A percentile compares a stretch with the other conserved stretches of the same genome.
These are phyloP conservation scores for Saccharomycopsis malanga DNA, from an alignment of 805 yeast genomes.

Conservation along the genomic window DNA sequence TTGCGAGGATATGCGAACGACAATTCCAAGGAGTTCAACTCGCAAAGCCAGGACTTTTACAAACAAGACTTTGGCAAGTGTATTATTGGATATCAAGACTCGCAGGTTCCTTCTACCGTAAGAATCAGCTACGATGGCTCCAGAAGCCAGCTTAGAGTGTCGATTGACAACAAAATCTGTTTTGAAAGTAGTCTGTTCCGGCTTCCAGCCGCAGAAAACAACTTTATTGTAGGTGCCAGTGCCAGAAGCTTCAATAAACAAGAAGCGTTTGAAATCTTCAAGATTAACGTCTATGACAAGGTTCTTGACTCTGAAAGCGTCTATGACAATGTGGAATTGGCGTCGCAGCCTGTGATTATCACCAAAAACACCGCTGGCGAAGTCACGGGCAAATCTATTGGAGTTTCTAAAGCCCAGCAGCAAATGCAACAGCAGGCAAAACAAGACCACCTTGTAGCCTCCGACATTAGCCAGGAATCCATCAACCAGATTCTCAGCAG, in stretches of 20 bases:
- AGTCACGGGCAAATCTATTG: slow-evolving; percentile 22
- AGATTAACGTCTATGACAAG: slow-evolving; percentile 45
- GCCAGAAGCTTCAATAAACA: slow-evolving; percentile 35
- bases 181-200: slow-evolving; percentile 53
- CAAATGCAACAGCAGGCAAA: not conserved
- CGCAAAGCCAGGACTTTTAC: slow-evolving; percentile 27
- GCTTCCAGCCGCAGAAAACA: slow-evolving; percentile 33
- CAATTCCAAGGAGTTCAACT: slow-evolving; percentile 37
- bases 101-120: slow-evolving; percentile 64
- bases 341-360: slow-evolving; percentile 39
- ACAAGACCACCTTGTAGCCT: not conserved
- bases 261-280: slow-evolving; percentile 61
- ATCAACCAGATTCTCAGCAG: slow-evolving; percentile 31
- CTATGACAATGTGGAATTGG: slow-evolving; percentile 47
- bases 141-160: slow-evolving; percentile 48
- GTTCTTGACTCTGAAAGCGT: slow-evolving; percentile 46
- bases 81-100: slow-evolving; percentile 52
- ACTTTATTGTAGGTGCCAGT: slow-evolving; percentile 46
- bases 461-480: slow-evolving; percentile 21
- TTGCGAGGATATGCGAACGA: slow-evolving; percentile 56
- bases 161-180: slow-evolving; percentile 64
- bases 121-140: slow-evolving; percentile 47
- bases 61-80: slow-evolving; percentile 46
- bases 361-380: slow-evolving; percentile 34
- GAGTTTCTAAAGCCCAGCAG: not conserved